Base-by-base conservation (phyloP, 441 rosid species). In the Euphorbia celastroides region DNA sequence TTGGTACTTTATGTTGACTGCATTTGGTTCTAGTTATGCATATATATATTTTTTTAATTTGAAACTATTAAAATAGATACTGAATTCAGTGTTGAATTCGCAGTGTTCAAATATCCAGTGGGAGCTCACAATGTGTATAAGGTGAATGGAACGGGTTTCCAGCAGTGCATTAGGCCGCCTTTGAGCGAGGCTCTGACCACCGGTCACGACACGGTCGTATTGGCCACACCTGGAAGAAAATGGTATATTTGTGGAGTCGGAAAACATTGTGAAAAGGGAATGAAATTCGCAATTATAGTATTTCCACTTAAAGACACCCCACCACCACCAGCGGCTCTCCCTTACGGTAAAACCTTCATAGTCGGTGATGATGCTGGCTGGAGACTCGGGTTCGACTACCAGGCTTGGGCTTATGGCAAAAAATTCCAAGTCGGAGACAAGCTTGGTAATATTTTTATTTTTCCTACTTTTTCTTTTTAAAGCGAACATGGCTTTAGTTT, bases 201-300 rank as follows among this genome's bases (percentile, higher is more conserved):
- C 1, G 87, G 87, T 51, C 60, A 71, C 2, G 89, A 81, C 52
- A 42, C 30, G 20, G 67, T 85, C 48, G 22, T 55, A 16, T 76
- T 81, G 30, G 7, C 17, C 2, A 9, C 62, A 0, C 46, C 78
- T 0, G 82, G 84, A 7, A 65, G 60, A 57, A 57, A 57, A 57
- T 57, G 82, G 79, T 82, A 79, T 56, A 77, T 82, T 3, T 70
- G 83, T 58, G 83, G 86, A 14, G 65, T 82, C 0, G 60, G 64
- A 0, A 10, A 22, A 1, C 86, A 82, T 62, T 77, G 82, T 55
- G 26, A 12, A 0, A 0, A 46, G 19, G 70, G 52, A 8, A 67
- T 67, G 64, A 67, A 67, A 57, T 26, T 57, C 0, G 22, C 16
- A 6, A 50, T 64, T n/a, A 51, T 5, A 19, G 58, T 64, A 13